Evolutionary conservation across 2,329 filamentous ascomycete genomes (phyloP).

Genomic region (Zalaria sp.): DNA sequence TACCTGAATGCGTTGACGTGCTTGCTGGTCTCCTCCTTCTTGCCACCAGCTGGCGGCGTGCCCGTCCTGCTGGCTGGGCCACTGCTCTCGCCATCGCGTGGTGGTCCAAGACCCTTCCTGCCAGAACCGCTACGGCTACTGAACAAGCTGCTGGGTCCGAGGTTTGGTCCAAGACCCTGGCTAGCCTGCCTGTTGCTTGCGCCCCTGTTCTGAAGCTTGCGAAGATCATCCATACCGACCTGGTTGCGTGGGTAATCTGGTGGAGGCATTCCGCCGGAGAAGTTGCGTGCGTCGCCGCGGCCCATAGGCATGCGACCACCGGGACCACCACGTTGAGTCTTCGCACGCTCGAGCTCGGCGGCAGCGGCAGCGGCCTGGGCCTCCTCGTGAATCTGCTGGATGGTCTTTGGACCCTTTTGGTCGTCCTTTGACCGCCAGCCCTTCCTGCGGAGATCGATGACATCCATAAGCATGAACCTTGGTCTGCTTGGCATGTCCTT

Average conservation of each 20-base stretch:
- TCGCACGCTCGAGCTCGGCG: constrained; percentile 50
- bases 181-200: constrained; percentile 43
- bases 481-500: constrained; percentile 69
- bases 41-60: constrained; percentile 60
- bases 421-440: constrained; percentile 84
- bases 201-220: constrained; percentile 59
- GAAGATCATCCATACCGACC: constrained; percentile 81
- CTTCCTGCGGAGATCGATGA: constrained; percentile 65
- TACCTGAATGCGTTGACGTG: constrained; percentile 86
- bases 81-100: constrained; percentile 59
- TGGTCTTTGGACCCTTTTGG: constrained; percentile 94
- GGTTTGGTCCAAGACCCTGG: constrained; percentile 41
- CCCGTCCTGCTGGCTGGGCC: constrained; percentile 77
- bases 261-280: constrained; percentile 55
- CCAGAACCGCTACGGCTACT: constrained; percentile 84
- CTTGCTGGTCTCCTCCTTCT: constrained; percentile 51
- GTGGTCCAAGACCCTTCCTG: constrained; percentile 59
- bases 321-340: constrained; percentile 46
- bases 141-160: constrained; percentile 72
- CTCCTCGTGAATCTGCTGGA: constrained; percentile 79
- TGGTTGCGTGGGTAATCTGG: constrained; percentile 61
- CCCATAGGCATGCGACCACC: constrained; percentile 60
- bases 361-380: constrained; percentile 69
- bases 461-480: constrained; percentile 93
- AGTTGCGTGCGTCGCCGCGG: constrained; percentile 76